Conservation (phyloP, 2,329 filamentous ascomycete species). For the Exophiala spinifera region DNA sequence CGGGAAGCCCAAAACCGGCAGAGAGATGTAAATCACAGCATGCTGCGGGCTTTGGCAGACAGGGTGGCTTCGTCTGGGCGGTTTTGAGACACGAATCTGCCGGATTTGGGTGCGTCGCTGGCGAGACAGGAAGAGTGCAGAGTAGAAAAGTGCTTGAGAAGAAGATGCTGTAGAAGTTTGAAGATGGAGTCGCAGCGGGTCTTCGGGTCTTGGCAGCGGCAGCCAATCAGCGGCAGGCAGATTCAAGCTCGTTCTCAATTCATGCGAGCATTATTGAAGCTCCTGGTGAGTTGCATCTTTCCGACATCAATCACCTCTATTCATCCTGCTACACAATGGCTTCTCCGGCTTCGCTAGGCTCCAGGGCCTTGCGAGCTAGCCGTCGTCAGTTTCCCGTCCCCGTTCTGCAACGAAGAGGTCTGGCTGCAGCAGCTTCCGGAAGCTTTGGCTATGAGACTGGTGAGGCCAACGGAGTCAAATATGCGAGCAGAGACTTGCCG, state of each 20-base stretch:
- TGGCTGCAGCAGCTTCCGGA: conserved; percentile 66
- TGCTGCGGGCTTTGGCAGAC: background rate
- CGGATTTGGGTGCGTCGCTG: background rate
- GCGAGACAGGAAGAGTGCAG: background rate
- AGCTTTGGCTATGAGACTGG: conserved; percentile 84
- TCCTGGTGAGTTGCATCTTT: conserved; percentile 29
- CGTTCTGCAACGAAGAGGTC: conserved; percentile 56
- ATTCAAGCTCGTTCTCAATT: conserved; percentile 30
- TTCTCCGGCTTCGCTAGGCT: conserved; percentile 63
- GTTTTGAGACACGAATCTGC: too few species aligned
- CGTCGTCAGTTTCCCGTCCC: conserved; percentile 58
- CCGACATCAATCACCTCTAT: conserved; percentile 49
- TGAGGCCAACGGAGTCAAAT: conserved; percentile 84
- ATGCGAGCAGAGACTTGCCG: conserved; percentile 83
- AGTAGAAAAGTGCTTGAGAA: conserved; percentile 1
- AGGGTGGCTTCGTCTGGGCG: too few species aligned
- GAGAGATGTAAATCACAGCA: background rate
- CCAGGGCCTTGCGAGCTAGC: conserved; percentile 62
- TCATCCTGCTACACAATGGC: conserved; percentile 54
- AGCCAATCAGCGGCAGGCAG: conserved; percentile 16
- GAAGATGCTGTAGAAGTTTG: background rate
- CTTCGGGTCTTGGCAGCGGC: conserved; percentile 13
- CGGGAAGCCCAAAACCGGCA: background rate
- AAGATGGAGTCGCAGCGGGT: background rate
- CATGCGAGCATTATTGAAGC: conserved; percentile 31